phyloP scores from a whole-genome alignment of 2,329 filamentous ascomycete genomes.

The Tricladium varicosporioides region DNA sequence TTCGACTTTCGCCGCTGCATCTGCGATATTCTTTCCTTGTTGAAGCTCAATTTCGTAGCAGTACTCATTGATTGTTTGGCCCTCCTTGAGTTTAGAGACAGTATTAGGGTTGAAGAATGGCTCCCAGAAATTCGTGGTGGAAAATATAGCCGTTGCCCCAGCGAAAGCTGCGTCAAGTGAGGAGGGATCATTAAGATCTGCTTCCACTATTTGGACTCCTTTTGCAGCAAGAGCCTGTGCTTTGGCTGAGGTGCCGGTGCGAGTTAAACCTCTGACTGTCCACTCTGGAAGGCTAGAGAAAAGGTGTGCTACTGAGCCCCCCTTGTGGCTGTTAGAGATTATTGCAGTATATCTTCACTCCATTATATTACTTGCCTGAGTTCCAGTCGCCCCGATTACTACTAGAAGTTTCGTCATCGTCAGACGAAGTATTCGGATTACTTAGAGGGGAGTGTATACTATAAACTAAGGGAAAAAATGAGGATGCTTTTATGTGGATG shows the following conservation, averaged over 20 bases:
- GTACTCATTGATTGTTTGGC: conserved; percentile 24
- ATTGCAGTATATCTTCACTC: background rate
- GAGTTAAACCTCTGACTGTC: conserved; percentile 22
- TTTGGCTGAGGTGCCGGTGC: conserved; percentile 10
- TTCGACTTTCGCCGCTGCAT: conserved; percentile 35
- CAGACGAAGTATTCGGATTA: background rate
- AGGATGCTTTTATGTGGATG: too few relatives aligned
- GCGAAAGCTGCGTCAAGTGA: conserved; percentile 42
- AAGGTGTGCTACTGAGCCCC: conserved; percentile 20
- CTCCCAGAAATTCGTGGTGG: conserved; percentile 40
- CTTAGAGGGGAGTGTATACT: background rate
- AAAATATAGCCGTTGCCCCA: conserved; percentile 47
- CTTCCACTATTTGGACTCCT: conserved; percentile 41
- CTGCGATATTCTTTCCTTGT: conserved; percentile 38
- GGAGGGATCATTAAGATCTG: conserved; percentile 38
- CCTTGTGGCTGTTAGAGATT: conserved; percentile 8
- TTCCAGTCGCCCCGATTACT: conserved; percentile 38
- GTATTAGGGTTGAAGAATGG: conserved; percentile 23
- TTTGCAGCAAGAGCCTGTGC: conserved; percentile 36
- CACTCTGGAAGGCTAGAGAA: conserved; percentile 18
- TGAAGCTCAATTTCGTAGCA: conserved; percentile 35
- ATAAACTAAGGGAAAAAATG: too few relatives aligned
- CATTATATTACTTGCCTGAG: conserved; percentile 19
- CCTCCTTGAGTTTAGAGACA: conserved; percentile 12
- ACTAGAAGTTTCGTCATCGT: conserved; percentile 33